Conservation (phyloP, 1,139 yeast genomes). For the Lodderomyces metapsilosis region DNA sequence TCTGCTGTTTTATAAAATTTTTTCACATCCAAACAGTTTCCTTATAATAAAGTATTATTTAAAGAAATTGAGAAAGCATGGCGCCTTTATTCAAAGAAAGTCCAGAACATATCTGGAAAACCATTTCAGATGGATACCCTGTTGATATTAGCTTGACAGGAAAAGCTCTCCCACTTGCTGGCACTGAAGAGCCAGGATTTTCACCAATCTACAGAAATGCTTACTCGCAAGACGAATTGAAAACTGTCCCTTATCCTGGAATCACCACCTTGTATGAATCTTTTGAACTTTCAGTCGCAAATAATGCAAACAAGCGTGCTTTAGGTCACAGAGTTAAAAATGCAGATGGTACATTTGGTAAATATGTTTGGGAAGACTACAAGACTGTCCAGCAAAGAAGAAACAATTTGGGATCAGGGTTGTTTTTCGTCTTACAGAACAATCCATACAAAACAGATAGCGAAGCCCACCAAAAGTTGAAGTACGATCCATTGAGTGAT, state of each 20-base stretch:
- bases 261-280: slow-evolving; percentile 50
- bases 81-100: slow-evolving; percentile 13
- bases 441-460: slow-evolving; percentile 37
- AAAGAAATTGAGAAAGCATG: background rate
- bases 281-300: slow-evolving; percentile 41
- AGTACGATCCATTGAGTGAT: slow-evolving; percentile 21
- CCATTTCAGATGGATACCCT: slow-evolving; percentile 10
- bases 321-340: slow-evolving; percentile 49
- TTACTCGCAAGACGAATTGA: slow-evolving; percentile 35
- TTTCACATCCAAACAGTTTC: background rate
- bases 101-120: slow-evolving; percentile 11
- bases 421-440: slow-evolving; percentile 50
- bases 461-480: slow-evolving; percentile 26
- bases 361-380: slow-evolving; percentile 52
- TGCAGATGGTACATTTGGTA: slow-evolving; percentile 42
- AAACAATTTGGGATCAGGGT: slow-evolving; percentile 61
- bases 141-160: slow-evolving; percentile 8
- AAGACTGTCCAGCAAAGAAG: slow-evolving; percentile 39
- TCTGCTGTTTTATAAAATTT: no score
- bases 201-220: slow-evolving; percentile 56
- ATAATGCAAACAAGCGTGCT: slow-evolving; percentile 39
- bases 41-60: no score
- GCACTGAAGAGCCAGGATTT: slow-evolving; percentile 46
- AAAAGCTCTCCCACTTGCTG: slow-evolving; percentile 40
- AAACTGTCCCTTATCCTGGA: slow-evolving; percentile 47